Evolutionary conservation across 495 filamentous ascomycete species (phyloP).

Genomic region (Aspergillus homomorphus): DNA sequence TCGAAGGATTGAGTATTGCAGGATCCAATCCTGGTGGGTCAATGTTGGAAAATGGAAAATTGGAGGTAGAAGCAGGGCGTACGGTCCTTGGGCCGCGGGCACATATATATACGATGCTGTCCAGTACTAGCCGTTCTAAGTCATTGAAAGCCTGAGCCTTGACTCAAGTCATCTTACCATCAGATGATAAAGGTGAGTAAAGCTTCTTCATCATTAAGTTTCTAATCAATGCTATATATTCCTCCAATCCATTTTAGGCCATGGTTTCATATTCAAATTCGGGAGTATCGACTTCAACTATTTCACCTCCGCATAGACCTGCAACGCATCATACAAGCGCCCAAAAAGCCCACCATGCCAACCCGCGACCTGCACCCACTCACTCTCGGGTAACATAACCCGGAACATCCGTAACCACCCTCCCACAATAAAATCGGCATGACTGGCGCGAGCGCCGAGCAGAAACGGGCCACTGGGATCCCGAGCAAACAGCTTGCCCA

Average conservation of each 20-base stretch:
- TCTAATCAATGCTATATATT: no score
- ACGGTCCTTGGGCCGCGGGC: no score
- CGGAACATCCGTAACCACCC: conserved; percentile 54
- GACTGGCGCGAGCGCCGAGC: conserved; percentile 40
- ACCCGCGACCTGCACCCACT: conserved; percentile 48
- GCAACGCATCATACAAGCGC: conserved; percentile 44
- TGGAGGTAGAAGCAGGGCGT: no score
- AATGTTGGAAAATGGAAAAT: no score
- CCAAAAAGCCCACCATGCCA: conserved; percentile 55
- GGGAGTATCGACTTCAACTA: conserved; percentile 5
- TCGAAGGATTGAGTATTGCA: no score
- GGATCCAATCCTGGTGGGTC: no score
- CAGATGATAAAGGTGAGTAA: no score
- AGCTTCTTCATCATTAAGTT: no score
- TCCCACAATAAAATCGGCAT: conserved; percentile 64
- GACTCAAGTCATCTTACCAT: no score
- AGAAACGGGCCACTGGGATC: conserved; percentile 49
- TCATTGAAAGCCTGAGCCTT: no score
- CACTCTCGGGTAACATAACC: conserved; percentile 30
- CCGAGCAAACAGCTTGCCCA: conserved; percentile 43
- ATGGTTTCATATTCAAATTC: neutral
- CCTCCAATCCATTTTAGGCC: neutral
- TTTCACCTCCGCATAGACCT: conserved; percentile 27
- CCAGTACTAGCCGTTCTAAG: no score
- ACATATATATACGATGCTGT: no score